phyloP scores from a whole-genome alignment of 805 yeast species.

The Alloascoidea africana region DNA sequence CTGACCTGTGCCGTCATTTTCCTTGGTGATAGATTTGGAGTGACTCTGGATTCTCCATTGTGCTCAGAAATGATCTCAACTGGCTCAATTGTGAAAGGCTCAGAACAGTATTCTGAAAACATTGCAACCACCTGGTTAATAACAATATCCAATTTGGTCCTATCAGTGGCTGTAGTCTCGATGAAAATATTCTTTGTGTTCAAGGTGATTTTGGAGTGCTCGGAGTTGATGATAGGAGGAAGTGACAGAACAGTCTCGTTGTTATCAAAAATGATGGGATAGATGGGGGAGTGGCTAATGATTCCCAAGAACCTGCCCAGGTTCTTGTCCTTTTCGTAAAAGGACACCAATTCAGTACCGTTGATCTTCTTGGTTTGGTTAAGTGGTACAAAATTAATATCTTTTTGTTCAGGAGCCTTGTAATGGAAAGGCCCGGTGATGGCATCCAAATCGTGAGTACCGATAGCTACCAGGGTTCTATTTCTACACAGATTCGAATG shows the following conservation, averaged over 20 bases:
- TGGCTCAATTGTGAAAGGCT: constrained; percentile 81
- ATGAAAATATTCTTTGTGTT: constrained; percentile 80
- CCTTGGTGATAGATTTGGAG: constrained; percentile 63
- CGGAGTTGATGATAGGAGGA: constrained; percentile 95
- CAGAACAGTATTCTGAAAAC: constrained; percentile 80
- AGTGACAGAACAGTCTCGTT: constrained; percentile 69
- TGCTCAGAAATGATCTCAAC: constrained; percentile 74
- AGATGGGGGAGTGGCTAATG: constrained; percentile 76
- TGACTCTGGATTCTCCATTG: constrained; percentile 56
- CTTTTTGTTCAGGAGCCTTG: constrained; percentile 69
- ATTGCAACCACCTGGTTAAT: constrained; percentile 86
- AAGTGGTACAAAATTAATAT: constrained; percentile 33
- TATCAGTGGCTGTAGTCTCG: constrained; percentile 92
- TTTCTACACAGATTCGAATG: constrained; percentile 94
- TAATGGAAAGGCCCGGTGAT: constrained; percentile 74
- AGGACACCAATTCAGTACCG: constrained; percentile 73
- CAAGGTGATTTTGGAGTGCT: constrained; percentile 74
- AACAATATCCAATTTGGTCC: constrained; percentile 86
- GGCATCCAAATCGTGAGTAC: constrained; percentile 88
- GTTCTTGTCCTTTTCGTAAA: constrained; percentile 83
- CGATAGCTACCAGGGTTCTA: constrained; percentile 95
- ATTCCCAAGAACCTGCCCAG: constrained; percentile 80
- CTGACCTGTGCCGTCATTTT: constrained; percentile 55
- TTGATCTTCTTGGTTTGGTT: constrained; percentile 34
- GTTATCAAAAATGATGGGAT: constrained; percentile 78